A percentile compares a stretch with the other conserved stretches of the same genome.
Evolutionary conservation across 2,329 filamentous ascomycete genomes (phyloP).

Genomic region (Chaetothyriales sp.): DNA sequence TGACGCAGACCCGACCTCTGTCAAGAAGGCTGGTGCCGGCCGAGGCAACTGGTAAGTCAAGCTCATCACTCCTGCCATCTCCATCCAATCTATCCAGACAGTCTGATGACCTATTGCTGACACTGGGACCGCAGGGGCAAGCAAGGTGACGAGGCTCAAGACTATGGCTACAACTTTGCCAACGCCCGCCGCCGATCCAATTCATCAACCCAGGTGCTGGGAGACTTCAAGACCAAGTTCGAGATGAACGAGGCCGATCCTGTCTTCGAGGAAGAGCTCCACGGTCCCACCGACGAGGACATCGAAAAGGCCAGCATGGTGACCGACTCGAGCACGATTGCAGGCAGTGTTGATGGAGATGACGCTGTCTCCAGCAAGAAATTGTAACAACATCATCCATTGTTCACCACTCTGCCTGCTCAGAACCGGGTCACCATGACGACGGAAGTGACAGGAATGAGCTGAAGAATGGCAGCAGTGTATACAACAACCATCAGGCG

Average conservation of each 20-base stretch:
- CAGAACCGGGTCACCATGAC: no score
- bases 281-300: slow-evolving; percentile 48
- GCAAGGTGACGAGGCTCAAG: slow-evolving; percentile 67
- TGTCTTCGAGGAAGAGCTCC: slow-evolving; percentile 75
- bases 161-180: slow-evolving; percentile 67
- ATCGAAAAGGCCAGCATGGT: slow-evolving; percentile 31
- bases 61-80: not conserved
- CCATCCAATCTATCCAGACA: slow-evolving; percentile 1
- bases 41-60: slow-evolving; percentile 77
- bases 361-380: slow-evolving; percentile 34
- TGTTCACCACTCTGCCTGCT: not conserved
- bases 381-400: slow-evolving; percentile 20
- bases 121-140: slow-evolving; percentile 49
- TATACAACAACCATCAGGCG: not conserved
- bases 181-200: slow-evolving; percentile 87
- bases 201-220: slow-evolving; percentile 59
- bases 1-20: slow-evolving; percentile 75
- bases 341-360: slow-evolving; percentile 42
- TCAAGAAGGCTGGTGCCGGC: slow-evolving; percentile 90
- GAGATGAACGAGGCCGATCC: slow-evolving; percentile 79
- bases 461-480: not conserved
- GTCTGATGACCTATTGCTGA: slow-evolving; percentile 1
- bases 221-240: slow-evolving; percentile 91
- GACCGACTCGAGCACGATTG: slow-evolving; percentile 37
- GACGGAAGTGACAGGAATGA: not conserved